Percentiles rank a stretch among this genome's conserved stretches.
These are phyloP conservation scores for Lycium ferocissimum DNA, from an alignment of 257 asterid species.

Conservation along the genomic window DNA sequence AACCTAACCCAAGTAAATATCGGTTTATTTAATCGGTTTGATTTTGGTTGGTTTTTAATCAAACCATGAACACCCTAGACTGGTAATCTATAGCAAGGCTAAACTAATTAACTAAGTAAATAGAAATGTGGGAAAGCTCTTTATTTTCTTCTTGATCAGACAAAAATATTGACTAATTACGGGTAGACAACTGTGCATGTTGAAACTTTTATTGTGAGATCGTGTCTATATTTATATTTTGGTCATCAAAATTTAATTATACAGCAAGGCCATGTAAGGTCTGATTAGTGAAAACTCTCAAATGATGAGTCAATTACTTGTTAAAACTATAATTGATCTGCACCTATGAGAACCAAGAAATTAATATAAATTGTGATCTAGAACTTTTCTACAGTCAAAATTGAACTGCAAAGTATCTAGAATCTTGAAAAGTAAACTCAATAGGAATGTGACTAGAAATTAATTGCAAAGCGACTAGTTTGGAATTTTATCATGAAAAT, in stretches of 20 bases:
- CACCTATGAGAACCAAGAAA: neutral
- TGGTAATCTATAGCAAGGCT: too few species aligned
- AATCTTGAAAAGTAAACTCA: neutral
- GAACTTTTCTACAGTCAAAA: neutral
- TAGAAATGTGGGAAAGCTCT: neutral
- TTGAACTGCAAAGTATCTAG: neutral
- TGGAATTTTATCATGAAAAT: neutral
- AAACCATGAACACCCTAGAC: too few species aligned
- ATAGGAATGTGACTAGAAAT: neutral
- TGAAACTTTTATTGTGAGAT: neutral
- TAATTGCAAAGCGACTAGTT: neutral
- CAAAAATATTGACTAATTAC: constrained; percentile 4
- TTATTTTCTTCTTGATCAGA: neutral
- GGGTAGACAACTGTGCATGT: neutral
- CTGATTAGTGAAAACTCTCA: neutral
- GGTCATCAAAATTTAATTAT: neutral
- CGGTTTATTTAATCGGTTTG: too few species aligned
- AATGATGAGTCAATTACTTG: constrained; percentile 8
- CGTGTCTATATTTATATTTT: neutral
- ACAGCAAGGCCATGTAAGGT: neutral
- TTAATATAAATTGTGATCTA: neutral
- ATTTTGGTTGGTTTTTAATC: too few species aligned
- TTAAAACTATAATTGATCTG: neutral
- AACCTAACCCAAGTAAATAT: too few species aligned
- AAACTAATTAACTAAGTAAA: neutral